Base-by-base conservation (phyloP, 441 rosid species). In the Erodium trifolium region DNA sequence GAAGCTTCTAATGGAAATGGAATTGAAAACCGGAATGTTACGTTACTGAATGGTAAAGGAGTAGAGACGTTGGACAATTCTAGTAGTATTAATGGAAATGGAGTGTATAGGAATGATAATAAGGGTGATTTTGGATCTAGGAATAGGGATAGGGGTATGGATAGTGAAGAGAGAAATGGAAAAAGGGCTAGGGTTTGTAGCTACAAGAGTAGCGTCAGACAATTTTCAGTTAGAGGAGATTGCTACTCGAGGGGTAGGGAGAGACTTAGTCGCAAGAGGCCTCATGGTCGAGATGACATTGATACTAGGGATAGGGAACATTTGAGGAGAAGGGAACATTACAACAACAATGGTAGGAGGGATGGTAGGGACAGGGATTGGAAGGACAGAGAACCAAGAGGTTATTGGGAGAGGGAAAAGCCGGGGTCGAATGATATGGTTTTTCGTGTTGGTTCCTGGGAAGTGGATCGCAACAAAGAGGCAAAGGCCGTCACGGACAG, bases 361-460 rank as follows among this genome's bases (percentile, higher is more conserved):
- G 87, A 86, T 71, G 78, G 82, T 72, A 82, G 80, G 70, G 86
- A 81, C 67, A 78, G 83, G 80, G 90, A 85, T 71, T 76, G 86
- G 86, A 82, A 92, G 78, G 89, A 85, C 64, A 83, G 86, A 70
- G 96, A 90, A 72, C 72, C 75, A 2, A 89, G 84, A 70, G 98
- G 99, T 72, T 95, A 92, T 63, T 95, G 98, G 99, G 99, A 90
- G 86, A 92, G 97, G 86, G 99, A 90, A 71, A 85, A 83, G 45
- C 74, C 71, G 2, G 96, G 94, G 57, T 84, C 92, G 57, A 82
- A 81, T 75, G 97, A 84, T 55, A 77, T 92, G 82, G 82, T 95
- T 82, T 95, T 80, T 67, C 86, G 95, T 29, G 3, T 69, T 31
- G 99, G 98, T 59, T 66, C 84, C 68, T 95, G 99, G 99, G 97